Percentiles rank a stretch among this genome's conserved stretches.
Conservation (phyloP, 1,139 yeast genomes). For the Pneumocystis sp. region DNA sequence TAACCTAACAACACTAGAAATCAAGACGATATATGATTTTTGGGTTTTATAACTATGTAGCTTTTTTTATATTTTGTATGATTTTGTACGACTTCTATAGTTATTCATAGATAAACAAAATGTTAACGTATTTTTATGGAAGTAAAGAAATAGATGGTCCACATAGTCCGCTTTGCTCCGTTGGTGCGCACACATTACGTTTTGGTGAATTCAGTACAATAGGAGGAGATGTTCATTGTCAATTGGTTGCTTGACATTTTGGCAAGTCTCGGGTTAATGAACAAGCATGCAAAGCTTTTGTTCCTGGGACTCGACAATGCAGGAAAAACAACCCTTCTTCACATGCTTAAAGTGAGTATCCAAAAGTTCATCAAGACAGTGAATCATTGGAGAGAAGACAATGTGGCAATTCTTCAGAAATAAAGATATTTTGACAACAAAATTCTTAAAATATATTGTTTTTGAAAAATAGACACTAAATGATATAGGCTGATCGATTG, state of each 20-base stretch:
- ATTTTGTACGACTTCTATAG: too few species aligned
- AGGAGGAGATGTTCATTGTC: conserved; percentile 35
- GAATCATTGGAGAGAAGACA: too few species aligned
- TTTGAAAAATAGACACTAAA: neutral
- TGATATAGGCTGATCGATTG: conserved; percentile 63
- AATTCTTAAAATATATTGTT: too few species aligned
- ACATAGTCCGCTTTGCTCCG: neutral
- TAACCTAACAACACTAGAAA: too few species aligned
- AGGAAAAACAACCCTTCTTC: conserved; percentile 91
- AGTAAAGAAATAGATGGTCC: too few species aligned
- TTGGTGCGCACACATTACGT: neutral
- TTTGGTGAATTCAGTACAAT: neutral
- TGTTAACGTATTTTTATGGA: too few species aligned
- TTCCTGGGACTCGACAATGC: conserved; percentile 97
- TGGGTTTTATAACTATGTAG: too few species aligned
- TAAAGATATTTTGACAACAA: too few species aligned
- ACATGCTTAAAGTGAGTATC: conserved; percentile 54
- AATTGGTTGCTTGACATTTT: conserved; percentile 67
- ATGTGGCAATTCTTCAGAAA: neutral
- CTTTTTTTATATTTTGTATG: too few species aligned
- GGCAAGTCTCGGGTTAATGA: conserved; percentile 81
- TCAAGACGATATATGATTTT: too few species aligned
- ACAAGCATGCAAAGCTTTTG: conserved; percentile 91
- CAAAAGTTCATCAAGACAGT: neutral
- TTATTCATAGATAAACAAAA: too few species aligned